Base-by-base conservation (phyloP, 805 yeast genomes). In the Teunomyces stri region DNA sequence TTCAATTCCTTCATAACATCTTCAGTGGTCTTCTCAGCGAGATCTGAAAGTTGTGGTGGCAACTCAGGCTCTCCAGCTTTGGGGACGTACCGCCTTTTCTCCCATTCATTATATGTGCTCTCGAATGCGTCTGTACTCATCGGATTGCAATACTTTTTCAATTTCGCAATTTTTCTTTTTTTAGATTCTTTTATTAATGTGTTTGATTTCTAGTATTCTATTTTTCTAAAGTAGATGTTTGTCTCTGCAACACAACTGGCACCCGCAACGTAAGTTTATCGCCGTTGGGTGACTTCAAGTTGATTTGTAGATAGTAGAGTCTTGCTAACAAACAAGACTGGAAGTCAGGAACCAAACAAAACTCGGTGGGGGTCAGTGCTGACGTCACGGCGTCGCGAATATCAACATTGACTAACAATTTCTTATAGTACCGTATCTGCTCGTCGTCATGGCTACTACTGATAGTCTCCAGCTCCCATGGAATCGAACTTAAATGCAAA, bases 41-140 rank as follows among this genome's bases (percentile, higher is more conserved):
- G 58, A 50, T 84, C 84, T 0, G 85, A 72, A n/a, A 89, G 72
- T 62, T 89, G 96, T 3, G 96, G 96, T 1, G 96, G 96, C 40
- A 89, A 66, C 4, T 66, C 81, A 4, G 96, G 94, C 52, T 85
- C 89, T 12, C 82, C 84, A 1, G 74, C 72, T 45, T 68, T 69
- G 34, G 78, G 77, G 1, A 66, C 59, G 42, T 73, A 73, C 38
- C 69, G 59, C 36, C 59, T 60, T 40, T 56, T 68, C 20, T 73
- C 77, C 78, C 78, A 73, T 43, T 71, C 76, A 15, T 75, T 37
- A 11, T 37, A 21, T n/a, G 28, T 22, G 29, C 10, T 37, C 9
- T 37, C 40, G 5, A 37, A 21, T 37, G 21, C 29, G 27, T 20
- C 29, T 4, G 25, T 20, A 10, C 25, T 37, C 16, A 20, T 20